Conservation (phyloP, 169 alveolate species). For the Plasmodium vinckei region DNA sequence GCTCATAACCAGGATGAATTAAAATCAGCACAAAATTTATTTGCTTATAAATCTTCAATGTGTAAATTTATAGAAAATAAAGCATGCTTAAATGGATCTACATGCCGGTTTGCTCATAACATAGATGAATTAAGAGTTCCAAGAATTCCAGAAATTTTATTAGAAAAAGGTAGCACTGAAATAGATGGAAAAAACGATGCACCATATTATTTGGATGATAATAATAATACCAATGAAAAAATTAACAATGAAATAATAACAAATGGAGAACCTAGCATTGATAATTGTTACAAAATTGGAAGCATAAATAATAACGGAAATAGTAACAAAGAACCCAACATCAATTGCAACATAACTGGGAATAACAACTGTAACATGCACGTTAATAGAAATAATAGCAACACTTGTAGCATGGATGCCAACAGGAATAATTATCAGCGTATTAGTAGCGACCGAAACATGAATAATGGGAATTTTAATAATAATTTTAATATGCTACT, state of each 20-base stretch:
- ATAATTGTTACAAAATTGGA: neutral
- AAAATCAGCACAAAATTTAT: slow-evolving; percentile 81
- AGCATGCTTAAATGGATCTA: slow-evolving; percentile 79
- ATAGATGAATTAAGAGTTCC: slow-evolving; percentile 79
- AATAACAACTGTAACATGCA: neutral
- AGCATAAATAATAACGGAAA: neutral
- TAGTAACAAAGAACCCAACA: neutral
- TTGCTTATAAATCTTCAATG: slow-evolving; percentile 81
- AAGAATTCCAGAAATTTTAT: slow-evolving; percentile 71
- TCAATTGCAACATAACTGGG: neutral
- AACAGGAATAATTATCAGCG: neutral
- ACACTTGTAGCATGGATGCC: too few species aligned
- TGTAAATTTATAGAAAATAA: slow-evolving; percentile 82
- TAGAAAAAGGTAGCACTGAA: slow-evolving; percentile 46
- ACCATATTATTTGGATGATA: neutral
- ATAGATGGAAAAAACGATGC: slow-evolving; percentile 16
- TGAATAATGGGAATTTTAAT: slow-evolving; percentile 6
- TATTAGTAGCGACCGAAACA: neutral
- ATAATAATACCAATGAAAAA: slow-evolving; percentile 9
- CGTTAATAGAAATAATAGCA: too few species aligned
- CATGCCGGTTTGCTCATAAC: slow-evolving; percentile 85
- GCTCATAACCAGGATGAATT: slow-evolving; percentile 82
- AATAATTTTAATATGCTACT: slow-evolving; percentile 42
- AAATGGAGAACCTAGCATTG: slow-evolving; percentile 2
- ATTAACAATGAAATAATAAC: slow-evolving; percentile 1